Evolutionary conservation across 805 yeast genomes (phyloP).

Genomic region (Lachancea waltii): DNA sequence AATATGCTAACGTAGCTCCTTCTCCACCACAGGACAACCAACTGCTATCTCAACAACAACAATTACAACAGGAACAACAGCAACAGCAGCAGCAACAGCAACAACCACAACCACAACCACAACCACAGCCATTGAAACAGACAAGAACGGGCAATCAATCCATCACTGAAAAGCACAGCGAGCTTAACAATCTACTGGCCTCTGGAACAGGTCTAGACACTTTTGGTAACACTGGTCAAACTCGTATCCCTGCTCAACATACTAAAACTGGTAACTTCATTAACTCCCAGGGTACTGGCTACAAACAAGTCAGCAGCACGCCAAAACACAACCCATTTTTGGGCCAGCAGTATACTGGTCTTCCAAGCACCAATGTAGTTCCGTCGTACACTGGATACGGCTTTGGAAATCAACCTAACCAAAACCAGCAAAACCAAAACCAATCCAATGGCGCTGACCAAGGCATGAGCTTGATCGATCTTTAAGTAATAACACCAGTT

Average conservation of each 20-base stretch:
- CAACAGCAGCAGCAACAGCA: slow-evolving; percentile 9
- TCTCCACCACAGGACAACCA: slow-evolving; percentile 14
- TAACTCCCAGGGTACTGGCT: slow-evolving; percentile 85
- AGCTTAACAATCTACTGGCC: slow-evolving; percentile 70
- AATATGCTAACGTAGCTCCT: slow-evolving; percentile 29
- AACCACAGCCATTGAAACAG: slow-evolving; percentile 37
- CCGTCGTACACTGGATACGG: slow-evolving; percentile 93
- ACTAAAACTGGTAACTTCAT: slow-evolving; percentile 76
- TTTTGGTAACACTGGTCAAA: slow-evolving; percentile 41
- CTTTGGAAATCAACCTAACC: slow-evolving; percentile 66
- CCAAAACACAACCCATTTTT: slow-evolving; percentile 37
- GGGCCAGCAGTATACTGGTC: slow-evolving; percentile 68
- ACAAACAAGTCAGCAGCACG: slow-evolving; percentile 40
- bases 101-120: not conserved
- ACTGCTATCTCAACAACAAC: slow-evolving; percentile 12
- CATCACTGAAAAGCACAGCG: slow-evolving; percentile 55
- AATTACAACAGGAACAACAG: slow-evolving; percentile 1
- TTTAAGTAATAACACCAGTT: slow-evolving; percentile 16
- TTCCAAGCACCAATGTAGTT: slow-evolving; percentile 56
- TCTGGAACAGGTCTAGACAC: slow-evolving; percentile 91
- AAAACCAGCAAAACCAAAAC: slow-evolving; percentile 27
- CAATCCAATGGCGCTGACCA: slow-evolving; percentile 20
- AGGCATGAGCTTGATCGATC: slow-evolving; percentile 27
- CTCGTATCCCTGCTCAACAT: slow-evolving; percentile 87
- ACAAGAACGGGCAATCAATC: slow-evolving; percentile 48